Conservation (phyloP, 768 basidiomycete species). For the Sutorius australiensis region DNA sequence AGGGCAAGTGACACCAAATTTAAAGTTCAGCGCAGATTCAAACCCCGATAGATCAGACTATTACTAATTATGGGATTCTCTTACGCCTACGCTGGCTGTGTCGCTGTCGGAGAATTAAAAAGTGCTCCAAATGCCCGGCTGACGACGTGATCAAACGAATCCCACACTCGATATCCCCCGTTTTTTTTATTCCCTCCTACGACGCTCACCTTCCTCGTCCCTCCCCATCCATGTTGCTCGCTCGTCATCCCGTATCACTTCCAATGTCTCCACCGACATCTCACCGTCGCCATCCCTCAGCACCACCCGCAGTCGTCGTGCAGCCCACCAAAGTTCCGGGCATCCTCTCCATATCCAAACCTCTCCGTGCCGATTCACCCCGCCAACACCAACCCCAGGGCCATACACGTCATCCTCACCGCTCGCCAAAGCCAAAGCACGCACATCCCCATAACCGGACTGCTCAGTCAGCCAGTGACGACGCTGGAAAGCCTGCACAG, state of each 20-base stretch:
- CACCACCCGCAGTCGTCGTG: constrained; percentile 61
- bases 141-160: constrained; percentile 28
- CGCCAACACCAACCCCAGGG: constrained; percentile 36
- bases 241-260: constrained; percentile 34
- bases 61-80: constrained; percentile 6
- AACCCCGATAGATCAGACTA: constrained; percentile 18
- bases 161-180: constrained; percentile 29
- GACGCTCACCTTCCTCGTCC: background rate
- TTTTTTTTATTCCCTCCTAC: constrained; percentile 14
- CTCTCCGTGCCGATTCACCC: constrained; percentile 32
- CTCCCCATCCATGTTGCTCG: constrained; percentile 37
- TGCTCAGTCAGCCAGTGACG: constrained; percentile 26
- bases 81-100: constrained; percentile 31
- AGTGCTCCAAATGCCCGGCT: constrained; percentile 28
- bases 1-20: constrained; percentile 5
- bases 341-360: constrained; percentile 67
- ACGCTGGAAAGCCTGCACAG: constrained; percentile 30
- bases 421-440: constrained; percentile 37
- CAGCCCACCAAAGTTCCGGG: constrained; percentile 74
- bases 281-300: constrained; percentile 67
- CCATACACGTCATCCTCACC: constrained; percentile 33
- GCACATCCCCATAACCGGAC: constrained; percentile 15
- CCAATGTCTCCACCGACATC: constrained; percentile 31
- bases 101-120: constrained; percentile 34
- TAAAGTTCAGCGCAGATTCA: constrained; percentile 29